These are phyloP conservation scores for Excoecaria cochinchinensis DNA, from an alignment of 345 rosid species.

Conservation along the genomic window DNA sequence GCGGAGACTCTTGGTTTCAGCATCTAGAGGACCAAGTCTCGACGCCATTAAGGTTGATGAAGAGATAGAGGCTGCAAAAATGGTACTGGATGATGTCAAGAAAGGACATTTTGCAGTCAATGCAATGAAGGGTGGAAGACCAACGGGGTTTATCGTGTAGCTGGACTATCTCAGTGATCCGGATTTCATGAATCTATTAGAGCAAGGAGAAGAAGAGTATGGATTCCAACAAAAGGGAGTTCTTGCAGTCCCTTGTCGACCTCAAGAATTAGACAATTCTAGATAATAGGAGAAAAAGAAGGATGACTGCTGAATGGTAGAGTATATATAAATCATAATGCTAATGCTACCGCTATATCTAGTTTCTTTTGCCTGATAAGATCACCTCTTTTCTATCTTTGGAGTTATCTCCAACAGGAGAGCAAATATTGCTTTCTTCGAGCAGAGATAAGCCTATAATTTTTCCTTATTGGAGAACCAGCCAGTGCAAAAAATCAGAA, in stretches of 20 bases:
- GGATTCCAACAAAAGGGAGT: slow-evolving; percentile 47
- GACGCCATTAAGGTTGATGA: slow-evolving; percentile 4
- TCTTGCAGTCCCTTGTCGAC: slow-evolving; percentile 51
- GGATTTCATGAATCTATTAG: slow-evolving; percentile 46
- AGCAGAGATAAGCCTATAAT: background rate
- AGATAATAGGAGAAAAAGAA: slow-evolving; percentile 19
- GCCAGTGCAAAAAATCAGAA: background rate
- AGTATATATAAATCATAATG: background rate
- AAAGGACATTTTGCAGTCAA: slow-evolving; percentile 51
- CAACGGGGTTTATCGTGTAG: slow-evolving; percentile 53
- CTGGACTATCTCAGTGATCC: slow-evolving; percentile 41
- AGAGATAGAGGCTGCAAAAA: slow-evolving; percentile 18
- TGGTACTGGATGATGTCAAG: slow-evolving; percentile 41
- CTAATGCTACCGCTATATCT: background rate
- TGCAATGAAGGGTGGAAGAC: slow-evolving; percentile 42
- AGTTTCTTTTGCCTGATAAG: background rate
- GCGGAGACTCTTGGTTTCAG: slow-evolving; percentile 4
- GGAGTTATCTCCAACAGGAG: slow-evolving; percentile 1
- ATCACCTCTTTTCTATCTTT: background rate
- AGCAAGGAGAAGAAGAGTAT: slow-evolving; percentile 53
- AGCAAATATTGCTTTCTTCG: background rate
- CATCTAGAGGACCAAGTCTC: slow-evolving; percentile 18
- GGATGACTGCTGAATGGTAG: slow-evolving; percentile 21
- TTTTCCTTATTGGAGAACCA: background rate
- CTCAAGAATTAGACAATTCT: slow-evolving; percentile 52